Evolutionary conservation across 805 yeast genomes (phyloP).

Genomic region (Brettanomyces naardenensis): DNA sequence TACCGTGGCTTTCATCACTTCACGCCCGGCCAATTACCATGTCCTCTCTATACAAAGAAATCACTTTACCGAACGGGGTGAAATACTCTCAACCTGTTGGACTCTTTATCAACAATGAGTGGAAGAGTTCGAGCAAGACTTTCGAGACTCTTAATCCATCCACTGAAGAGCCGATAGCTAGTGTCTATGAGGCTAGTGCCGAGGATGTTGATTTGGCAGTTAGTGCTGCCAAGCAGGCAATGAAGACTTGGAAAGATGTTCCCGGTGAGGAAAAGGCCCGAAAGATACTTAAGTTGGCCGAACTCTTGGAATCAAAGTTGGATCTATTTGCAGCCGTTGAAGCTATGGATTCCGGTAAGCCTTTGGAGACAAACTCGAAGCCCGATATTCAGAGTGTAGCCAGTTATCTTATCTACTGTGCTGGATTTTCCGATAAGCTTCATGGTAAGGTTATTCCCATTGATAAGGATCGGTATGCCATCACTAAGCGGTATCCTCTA

Average conservation of each 20-base stretch:
- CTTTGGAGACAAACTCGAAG: constrained; percentile 37
- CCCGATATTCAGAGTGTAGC: constrained; percentile 42
- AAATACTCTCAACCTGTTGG: constrained; percentile 53
- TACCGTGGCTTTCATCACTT: too few relatives aligned
- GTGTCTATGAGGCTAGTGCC: constrained; percentile 38
- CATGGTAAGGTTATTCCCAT: constrained; percentile 33
- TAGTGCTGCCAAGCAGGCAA: constrained; percentile 39
- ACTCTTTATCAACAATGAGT: constrained; percentile 51
- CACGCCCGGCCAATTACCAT: too few relatives aligned
- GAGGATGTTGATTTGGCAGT: constrained; percentile 46
- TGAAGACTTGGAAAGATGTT: constrained; percentile 38
- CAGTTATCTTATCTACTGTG: constrained; percentile 42
- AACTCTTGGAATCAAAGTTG: constrained; percentile 38
- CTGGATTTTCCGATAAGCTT: constrained; percentile 57
- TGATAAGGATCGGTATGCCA: constrained; percentile 44
- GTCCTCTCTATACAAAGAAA: neutral
- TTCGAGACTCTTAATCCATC: constrained; percentile 42
- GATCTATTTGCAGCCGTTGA: constrained; percentile 45
- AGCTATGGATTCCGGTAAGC: constrained; percentile 50
- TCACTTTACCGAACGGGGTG: constrained; percentile 37
- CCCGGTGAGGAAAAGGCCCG: constrained; percentile 32
- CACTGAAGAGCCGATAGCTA: constrained; percentile 38
- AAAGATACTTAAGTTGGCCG: constrained; percentile 40
- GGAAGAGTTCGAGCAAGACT: constrained; percentile 29
- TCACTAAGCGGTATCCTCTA: constrained; percentile 59